Evolutionary conservation across 495 filamentous ascomycete species (phyloP).

Genomic region (Annulohypoxylon maeteangense): DNA sequence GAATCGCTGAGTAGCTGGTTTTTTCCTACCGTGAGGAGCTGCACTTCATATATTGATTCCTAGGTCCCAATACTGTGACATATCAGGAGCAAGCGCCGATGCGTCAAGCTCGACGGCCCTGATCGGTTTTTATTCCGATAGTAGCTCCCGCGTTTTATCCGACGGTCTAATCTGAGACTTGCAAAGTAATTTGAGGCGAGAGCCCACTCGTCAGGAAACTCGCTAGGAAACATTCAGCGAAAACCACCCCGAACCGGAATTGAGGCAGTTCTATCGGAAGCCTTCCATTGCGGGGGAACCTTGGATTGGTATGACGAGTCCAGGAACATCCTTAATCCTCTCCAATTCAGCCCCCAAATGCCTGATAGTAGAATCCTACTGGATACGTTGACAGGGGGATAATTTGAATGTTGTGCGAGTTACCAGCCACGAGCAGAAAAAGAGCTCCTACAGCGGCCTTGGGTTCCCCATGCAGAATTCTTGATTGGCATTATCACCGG

Average conservation of each 20-base stretch:
- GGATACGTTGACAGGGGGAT: conserved; percentile 19
- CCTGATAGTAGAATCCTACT: conserved; percentile 37
- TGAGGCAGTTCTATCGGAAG: conserved; percentile 39
- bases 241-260: conserved; percentile 33
- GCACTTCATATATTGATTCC: conserved; percentile 31
- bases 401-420: conserved; percentile 21
- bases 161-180: conserved; percentile 14
- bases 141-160: conserved; percentile 5
- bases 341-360: conserved; percentile 33
- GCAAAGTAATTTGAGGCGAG: conserved; percentile 27
- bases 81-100: conserved; percentile 28
- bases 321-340: conserved; percentile 39
- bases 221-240: conserved; percentile 42
- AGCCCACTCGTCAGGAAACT: conserved; percentile 32
- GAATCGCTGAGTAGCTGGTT: conserved; percentile 30
- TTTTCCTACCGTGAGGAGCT: conserved; percentile 30
- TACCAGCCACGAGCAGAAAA: conserved; percentile 20
- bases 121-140: conserved; percentile 30
- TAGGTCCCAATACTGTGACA: conserved; percentile 28
- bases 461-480: conserved; percentile 25
- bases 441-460: conserved; percentile 34
- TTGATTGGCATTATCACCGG: conserved; percentile 41
- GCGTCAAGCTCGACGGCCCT: conserved; percentile 10
- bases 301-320: conserved; percentile 30
- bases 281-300: conserved; percentile 38